phyloP scores from a whole-genome alignment of 805 yeast genomes.

The Metschnikowia anglica region DNA sequence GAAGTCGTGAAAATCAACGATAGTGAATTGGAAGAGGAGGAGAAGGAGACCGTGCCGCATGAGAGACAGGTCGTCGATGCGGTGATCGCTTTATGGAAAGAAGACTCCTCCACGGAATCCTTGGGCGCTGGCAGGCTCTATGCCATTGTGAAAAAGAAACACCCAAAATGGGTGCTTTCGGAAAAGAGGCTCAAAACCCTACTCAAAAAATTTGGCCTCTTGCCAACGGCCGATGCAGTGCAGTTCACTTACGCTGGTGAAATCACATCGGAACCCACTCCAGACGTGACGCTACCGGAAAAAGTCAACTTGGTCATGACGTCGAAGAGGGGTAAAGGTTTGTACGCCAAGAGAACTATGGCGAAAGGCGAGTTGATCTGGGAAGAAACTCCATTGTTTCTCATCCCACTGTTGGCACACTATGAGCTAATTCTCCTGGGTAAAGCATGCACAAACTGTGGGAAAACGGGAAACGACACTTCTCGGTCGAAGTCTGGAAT shows the following conservation, averaged over 20 bases:
- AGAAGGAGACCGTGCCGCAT: conserved; percentile 46
- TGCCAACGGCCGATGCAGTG: conserved; percentile 31
- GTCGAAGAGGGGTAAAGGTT: conserved; percentile 57
- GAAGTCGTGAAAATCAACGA: conserved; percentile 43
- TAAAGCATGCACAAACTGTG: conserved; percentile 73
- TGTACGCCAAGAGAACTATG: conserved; percentile 51
- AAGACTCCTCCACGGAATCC: conserved; percentile 60
- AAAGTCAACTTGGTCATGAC: conserved; percentile 49
- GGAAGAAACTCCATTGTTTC: conserved; percentile 59
- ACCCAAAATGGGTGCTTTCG: conserved; percentile 63
- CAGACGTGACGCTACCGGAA: conserved; percentile 41
- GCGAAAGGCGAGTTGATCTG: conserved; percentile 55
- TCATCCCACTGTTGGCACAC: conserved; percentile 68
- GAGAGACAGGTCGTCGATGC: conserved; percentile 58
- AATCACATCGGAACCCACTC: conserved; percentile 52
- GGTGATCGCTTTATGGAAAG: conserved; percentile 65
- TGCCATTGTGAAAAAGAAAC: conserved; percentile 46
- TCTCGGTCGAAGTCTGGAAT: conserved; percentile 27
- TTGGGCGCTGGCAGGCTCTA: conserved; percentile 56
- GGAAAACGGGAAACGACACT: conserved; percentile 45
- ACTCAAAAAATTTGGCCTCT: conserved; percentile 56
- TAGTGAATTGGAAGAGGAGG: conserved; percentile 19
- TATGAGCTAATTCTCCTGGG: conserved; percentile 57
- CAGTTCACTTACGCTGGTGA: conserved; percentile 53
- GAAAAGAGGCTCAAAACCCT: conserved; percentile 55